Conservation (phyloP, 768 basidiomycete species). For the Leccinellum rugosiceps region DNA sequence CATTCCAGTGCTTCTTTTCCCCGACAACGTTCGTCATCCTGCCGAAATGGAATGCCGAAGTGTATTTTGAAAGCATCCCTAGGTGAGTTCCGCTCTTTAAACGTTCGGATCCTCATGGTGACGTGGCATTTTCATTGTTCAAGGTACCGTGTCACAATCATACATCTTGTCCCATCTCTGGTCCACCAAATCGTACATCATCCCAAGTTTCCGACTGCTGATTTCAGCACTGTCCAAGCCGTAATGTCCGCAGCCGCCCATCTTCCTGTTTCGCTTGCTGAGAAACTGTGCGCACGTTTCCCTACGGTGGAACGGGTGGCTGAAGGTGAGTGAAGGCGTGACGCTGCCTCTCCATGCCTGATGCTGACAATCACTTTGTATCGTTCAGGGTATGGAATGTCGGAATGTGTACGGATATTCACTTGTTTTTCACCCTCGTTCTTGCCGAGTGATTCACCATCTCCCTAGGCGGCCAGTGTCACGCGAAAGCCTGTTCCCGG, state of each 20-base stretch:
- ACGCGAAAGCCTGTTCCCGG: constrained; percentile 44
- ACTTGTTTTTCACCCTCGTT: neutral
- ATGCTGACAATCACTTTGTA: neutral
- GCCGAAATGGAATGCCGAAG: constrained; percentile 55
- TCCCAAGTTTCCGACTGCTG: constrained; percentile 40
- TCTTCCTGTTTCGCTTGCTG: constrained; percentile 53
- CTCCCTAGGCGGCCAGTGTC: constrained; percentile 58
- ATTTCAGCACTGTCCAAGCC: constrained; percentile 48
- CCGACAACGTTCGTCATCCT: constrained; percentile 53
- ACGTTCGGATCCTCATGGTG: neutral
- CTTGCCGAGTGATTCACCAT: neutral
- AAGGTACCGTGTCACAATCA: constrained; percentile 52
- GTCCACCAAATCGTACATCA: constrained; percentile 64
- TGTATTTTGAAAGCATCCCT: constrained; percentile 49
- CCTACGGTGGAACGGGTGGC: constrained; percentile 32
- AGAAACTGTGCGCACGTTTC: constrained; percentile 37
- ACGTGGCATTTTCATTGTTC: neutral
- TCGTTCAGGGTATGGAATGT: constrained; percentile 64
- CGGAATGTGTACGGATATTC: constrained; percentile 53
- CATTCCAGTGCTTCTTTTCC: constrained; percentile 46
- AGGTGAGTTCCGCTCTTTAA: constrained; percentile 42
- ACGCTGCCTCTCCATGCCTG: neutral
- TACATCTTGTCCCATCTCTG: constrained; percentile 59
- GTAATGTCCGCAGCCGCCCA: constrained; percentile 62
- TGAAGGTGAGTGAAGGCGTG: constrained; percentile 42